phyloP scores from a whole-genome alignment of 1,139 yeast species.

The Candida sp. region DNA sequence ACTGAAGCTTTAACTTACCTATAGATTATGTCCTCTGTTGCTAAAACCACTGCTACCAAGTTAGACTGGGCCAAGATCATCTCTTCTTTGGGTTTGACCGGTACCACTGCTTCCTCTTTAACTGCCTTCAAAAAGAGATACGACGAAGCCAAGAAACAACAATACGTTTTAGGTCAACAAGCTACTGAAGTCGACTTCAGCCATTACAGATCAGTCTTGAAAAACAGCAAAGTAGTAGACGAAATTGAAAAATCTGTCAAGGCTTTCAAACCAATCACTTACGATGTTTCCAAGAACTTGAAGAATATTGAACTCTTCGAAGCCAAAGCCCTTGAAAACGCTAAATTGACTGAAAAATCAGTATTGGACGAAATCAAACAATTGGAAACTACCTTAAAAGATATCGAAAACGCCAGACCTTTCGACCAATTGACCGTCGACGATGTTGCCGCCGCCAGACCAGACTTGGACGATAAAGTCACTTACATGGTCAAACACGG shows the following conservation, averaged over 20 bases:
- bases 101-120: conserved; percentile 84
- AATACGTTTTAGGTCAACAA: conserved; percentile 67
- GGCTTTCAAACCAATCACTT: conserved; percentile 76
- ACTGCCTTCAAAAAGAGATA: conserved; percentile 96
- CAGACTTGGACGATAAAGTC: conserved; percentile 96
- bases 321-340: conserved; percentile 94
- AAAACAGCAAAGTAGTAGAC: conserved; percentile 76
- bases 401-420: conserved; percentile 96
- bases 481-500: conserved; percentile 94
- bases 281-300: conserved; percentile 86
- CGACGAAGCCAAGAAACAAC: conserved; percentile 91
- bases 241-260: conserved; percentile 78
- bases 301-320: conserved; percentile 93
- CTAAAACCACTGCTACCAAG: conserved; percentile 77
- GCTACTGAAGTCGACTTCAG: conserved; percentile 77
- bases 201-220: conserved; percentile 74
- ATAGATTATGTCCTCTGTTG: conserved; percentile 39
- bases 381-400: conserved; percentile 82
- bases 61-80: conserved; percentile 94
- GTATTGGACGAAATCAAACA: conserved; percentile 85
- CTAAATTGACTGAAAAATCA: conserved; percentile 87
- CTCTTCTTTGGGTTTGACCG: conserved; percentile 87
- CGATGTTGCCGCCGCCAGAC: conserved; percentile 92
- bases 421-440: conserved; percentile 96
- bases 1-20: background rate